Conservation (phyloP, 2,329 filamentous ascomycete genomes). For the Coniochaeta sp. region DNA sequence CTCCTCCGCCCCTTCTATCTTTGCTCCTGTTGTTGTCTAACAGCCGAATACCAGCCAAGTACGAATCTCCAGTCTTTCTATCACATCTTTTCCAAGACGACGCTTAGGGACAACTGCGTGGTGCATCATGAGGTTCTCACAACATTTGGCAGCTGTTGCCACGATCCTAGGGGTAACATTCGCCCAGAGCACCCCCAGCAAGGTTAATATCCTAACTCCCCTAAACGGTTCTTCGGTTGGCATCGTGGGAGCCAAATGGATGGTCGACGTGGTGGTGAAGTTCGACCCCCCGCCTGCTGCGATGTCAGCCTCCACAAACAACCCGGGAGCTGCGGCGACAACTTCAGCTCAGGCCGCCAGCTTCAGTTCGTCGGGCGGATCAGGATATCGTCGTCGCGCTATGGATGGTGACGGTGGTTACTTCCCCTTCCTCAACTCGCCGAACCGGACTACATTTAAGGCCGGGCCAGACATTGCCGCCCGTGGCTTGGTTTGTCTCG, state of each 20-base stretch:
- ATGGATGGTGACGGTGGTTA: background rate
- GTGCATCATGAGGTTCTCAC: background rate
- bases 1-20: no score
- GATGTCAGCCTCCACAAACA: background rate
- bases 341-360: background rate
- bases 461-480: background rate
- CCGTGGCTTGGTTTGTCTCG: constrained; percentile 1
- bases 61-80: no score
- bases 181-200: background rate
- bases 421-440: constrained; percentile 1
- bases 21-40: no score
- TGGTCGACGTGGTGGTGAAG: constrained; percentile 1
- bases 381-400: no score
- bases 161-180: background rate
- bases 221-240: background rate
- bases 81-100: no score
- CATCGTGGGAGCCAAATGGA: constrained; percentile 1
- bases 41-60: no score
- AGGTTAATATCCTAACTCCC: background rate
- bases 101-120: no score
- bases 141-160: background rate
- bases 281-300: background rate
- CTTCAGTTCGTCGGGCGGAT: no score
- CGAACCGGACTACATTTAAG: background rate
- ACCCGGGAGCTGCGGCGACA: background rate